These are phyloP conservation scores for Globisporangium camurandrum DNA, from an alignment of 352 stramenopile genomes.

Conservation along the genomic window DNA sequence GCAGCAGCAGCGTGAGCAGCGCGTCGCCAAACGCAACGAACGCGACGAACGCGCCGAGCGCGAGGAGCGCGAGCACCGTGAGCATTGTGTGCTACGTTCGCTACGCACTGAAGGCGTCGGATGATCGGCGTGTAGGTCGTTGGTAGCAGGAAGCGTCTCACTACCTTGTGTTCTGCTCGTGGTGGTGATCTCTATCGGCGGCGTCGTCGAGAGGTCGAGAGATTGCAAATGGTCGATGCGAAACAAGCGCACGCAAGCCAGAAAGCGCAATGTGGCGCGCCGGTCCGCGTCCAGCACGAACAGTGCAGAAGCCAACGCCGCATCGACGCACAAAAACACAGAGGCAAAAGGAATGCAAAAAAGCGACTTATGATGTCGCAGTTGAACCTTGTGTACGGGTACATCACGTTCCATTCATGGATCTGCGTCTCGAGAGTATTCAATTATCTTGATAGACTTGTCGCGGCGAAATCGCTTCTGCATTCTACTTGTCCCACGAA, in stretches of 20 bases:
- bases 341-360: too few species aligned
- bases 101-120: background rate
- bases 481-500: too few species aligned
- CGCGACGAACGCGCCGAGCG: slow-evolving; percentile 15
- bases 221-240: background rate
- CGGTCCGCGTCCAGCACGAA: too few species aligned
- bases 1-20: slow-evolving; percentile 49
- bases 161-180: background rate
- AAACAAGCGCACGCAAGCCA: too few species aligned
- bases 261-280: too few species aligned
- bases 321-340: too few species aligned
- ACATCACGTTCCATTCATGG: background rate
- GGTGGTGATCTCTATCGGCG: background rate
- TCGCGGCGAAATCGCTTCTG: too few species aligned
- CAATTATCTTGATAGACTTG: too few species aligned
- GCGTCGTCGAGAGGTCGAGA: slow-evolving; percentile 2
- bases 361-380: background rate
- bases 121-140: too few species aligned
- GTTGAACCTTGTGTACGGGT: background rate
- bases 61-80: slow-evolving; percentile 22
- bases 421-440: too few species aligned
- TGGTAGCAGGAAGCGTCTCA: too few species aligned
- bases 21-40: slow-evolving; percentile 48
- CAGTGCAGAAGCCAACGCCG: too few species aligned
- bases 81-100: slow-evolving; percentile 13